phyloP scores from a whole-genome alignment of 2,329 filamentous ascomycete species.

The Colletotrichum australisinense region DNA sequence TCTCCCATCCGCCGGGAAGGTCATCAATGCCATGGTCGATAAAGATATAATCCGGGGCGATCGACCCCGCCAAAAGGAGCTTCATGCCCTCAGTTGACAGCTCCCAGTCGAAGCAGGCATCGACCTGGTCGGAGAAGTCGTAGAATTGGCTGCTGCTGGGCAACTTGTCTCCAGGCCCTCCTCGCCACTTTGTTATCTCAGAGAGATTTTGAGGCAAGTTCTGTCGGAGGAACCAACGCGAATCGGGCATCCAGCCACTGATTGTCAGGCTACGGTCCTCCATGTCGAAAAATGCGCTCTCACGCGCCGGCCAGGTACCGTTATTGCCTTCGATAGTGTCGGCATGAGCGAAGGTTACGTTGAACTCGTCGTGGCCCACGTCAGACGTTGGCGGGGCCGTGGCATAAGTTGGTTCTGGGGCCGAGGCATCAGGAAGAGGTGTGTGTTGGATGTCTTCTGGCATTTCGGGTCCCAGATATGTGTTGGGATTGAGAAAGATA shows the following conservation, averaged over 20 bases:
- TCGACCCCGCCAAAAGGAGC: slow-evolving; percentile 45
- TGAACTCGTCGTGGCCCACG: background rate
- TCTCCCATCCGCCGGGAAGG: slow-evolving; percentile 22
- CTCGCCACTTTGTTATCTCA: slow-evolving; percentile 45
- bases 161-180: background rate
- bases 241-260: slow-evolving; percentile 56
- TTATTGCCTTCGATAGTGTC: slow-evolving; percentile 40
- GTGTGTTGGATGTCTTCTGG: slow-evolving; percentile 16
- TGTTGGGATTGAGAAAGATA: slow-evolving; percentile 56
- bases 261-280: slow-evolving; percentile 53
- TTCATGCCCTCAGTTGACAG: slow-evolving; percentile 48
- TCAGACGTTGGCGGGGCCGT: background rate
- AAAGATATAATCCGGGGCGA: slow-evolving; percentile 51
- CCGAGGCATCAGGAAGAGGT: background rate
- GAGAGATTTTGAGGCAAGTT: slow-evolving; percentile 45
- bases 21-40: slow-evolving; percentile 48
- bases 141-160: slow-evolving; percentile 35
- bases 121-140: slow-evolving; percentile 46
- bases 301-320: slow-evolving; percentile 47
- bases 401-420: slow-evolving; percentile 16
- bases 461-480: slow-evolving; percentile 48
- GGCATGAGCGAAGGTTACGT: slow-evolving; percentile 24
- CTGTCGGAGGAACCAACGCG: slow-evolving; percentile 47
- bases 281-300: slow-evolving; percentile 48
- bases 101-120: slow-evolving; percentile 60